Evolutionary conservation across 2,329 filamentous ascomycete species (phyloP).

Genomic region (Arthrobotrys sphaeroides): DNA sequence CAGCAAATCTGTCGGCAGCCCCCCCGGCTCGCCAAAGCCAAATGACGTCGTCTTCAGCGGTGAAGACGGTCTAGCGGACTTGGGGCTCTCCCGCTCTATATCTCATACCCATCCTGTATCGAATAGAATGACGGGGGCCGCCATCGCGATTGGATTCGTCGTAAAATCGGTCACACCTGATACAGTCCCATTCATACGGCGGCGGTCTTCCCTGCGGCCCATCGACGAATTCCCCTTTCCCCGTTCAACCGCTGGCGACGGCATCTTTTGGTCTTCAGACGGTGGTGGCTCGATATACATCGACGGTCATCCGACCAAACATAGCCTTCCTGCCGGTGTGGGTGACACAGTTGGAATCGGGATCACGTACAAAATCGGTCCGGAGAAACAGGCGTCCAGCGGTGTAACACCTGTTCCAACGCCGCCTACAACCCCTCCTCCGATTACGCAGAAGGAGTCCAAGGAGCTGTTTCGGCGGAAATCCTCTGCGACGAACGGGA

Average conservation of each 20-base stretch:
- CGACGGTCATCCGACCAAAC: constrained; percentile 23
- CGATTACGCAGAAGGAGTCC: constrained; percentile 31
- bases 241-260: constrained; percentile 32
- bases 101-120: constrained; percentile 38
- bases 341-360: constrained; percentile 50
- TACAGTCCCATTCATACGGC: constrained; percentile 47
- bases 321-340: constrained; percentile 29
- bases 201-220: constrained; percentile 43
- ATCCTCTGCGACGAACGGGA: constrained; percentile 23
- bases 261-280: constrained; percentile 48
- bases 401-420: constrained; percentile 45
- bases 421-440: constrained; percentile 36
- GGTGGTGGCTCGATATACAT: constrained; percentile 33
- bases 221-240: constrained; percentile 52
- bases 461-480: constrained; percentile 48
- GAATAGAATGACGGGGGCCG: constrained; percentile 24
- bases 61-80: constrained; percentile 36
- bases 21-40: constrained; percentile 14
- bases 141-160: constrained; percentile 47
- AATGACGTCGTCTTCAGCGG: not conserved
- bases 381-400: constrained; percentile 25
- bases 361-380: constrained; percentile 34
- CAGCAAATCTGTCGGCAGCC: not conserved
- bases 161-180: constrained; percentile 52
- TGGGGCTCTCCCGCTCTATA: constrained; percentile 46